Conservation (phyloP, 1,284 basidiomycete species). For the Pseudozyma hubeiensis region DNA sequence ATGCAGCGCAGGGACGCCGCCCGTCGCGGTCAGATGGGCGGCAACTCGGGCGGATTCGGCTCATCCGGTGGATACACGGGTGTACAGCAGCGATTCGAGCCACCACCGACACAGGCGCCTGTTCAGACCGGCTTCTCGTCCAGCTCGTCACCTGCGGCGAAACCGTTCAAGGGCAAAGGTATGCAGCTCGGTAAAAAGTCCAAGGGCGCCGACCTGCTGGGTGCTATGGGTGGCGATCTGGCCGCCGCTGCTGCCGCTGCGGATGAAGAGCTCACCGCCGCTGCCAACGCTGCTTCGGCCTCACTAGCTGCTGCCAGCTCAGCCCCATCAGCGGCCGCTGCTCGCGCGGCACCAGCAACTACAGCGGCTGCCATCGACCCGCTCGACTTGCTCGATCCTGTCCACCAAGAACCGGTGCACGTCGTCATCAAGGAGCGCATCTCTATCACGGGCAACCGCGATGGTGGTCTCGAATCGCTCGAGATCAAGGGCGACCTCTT, state of each 20-base stretch:
- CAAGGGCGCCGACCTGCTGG: slow-evolving; percentile 84
- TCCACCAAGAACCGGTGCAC: slow-evolving; percentile 86
- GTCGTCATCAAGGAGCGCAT: slow-evolving; percentile 86
- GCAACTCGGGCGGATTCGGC: slow-evolving; percentile 50
- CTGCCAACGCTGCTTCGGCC: slow-evolving; percentile 70
- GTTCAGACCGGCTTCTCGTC: slow-evolving; percentile 55
- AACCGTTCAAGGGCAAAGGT: slow-evolving; percentile 92
- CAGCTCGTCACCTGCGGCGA: slow-evolving; percentile 59
- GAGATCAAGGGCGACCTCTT: slow-evolving; percentile 95
- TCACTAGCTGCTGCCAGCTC: slow-evolving; percentile 44
- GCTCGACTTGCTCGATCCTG: slow-evolving; percentile 75
- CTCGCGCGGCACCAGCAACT: slow-evolving; percentile 66
- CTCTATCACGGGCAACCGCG: slow-evolving; percentile 82
- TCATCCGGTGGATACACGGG: slow-evolving; percentile 33
- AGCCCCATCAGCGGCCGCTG: slow-evolving; percentile 25
- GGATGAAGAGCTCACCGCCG: slow-evolving; percentile 68
- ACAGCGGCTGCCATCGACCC: slow-evolving; percentile 70
- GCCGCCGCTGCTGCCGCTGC: slow-evolving; percentile 66
- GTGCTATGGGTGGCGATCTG: slow-evolving; percentile 77
- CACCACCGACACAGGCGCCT: slow-evolving; percentile 54
- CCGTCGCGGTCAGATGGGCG: slow-evolving; percentile 56
- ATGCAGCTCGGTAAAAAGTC: slow-evolving; percentile 99
- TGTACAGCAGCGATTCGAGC: slow-evolving; percentile 53
- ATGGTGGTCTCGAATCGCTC: slow-evolving; percentile 88
- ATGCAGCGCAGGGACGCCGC: slow-evolving; percentile 82